Base-by-base conservation (phyloP, 768 basidiomycete genomes). In the Collybia nuda region DNA sequence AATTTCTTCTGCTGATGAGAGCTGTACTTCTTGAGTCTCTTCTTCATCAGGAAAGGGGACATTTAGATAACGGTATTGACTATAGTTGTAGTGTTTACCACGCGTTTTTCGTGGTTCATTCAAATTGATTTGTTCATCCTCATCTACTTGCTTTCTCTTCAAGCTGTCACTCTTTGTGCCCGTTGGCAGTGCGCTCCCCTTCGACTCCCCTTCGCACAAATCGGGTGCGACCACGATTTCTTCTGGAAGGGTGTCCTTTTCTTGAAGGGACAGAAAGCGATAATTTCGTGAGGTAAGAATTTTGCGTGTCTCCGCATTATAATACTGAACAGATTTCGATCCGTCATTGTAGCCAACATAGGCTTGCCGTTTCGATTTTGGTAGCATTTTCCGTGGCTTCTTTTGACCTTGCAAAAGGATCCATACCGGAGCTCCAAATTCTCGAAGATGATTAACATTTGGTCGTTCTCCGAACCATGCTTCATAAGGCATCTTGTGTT, bases 381-480 rank as follows among this genome's bases (percentile, higher is more conserved):
- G 49, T 36, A 44, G 18, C 41, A 50, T 43, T 32, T 50, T 50
- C 1, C 18, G 17, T 18, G 18, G 18, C 36, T 40, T 48, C 52
- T 50, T 44, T 37, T 23, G 19, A 5, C 42, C 49, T 37, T 42
- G 21, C 50, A 48, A 1, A 55, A 56, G 15, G 55, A 53, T 1
- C 55, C 61, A 47, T 54, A 65, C 0, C 53, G 48, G 3, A 36
- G 53, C 57, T 5, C 69, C 66, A 40, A 66, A 65, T 5, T 58
- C 56, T 7, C 60, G 41, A 19, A 66, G 51, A 38, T 66, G 62
- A 12, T 56, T 41, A 9, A 67, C 51, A 26, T 67, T 55, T 1
- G 62, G 66, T 35, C 61, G 63, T 12, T 38, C 32, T 7, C 47
- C 44, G 14, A 40, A 45, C 56, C 58, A 62, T 0, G 26, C 17